Conservation (phyloP, 2,329 filamentous ascomycete species). For the Arthrobotrys sinensis region DNA sequence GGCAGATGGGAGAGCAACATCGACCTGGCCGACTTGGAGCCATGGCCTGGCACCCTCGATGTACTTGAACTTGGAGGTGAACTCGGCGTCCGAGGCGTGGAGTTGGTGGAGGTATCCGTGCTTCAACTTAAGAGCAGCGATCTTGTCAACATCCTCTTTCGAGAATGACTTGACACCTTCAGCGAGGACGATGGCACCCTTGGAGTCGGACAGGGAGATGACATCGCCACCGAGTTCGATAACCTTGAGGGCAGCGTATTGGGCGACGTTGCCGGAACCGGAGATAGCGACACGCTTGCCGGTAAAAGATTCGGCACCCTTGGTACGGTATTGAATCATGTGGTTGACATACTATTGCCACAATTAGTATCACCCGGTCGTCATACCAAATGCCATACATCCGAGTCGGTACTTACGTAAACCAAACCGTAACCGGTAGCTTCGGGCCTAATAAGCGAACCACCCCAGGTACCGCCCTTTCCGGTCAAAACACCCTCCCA, state of each 20-base stretch:
- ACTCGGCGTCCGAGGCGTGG: conserved; percentile 74
- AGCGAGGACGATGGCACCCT: conserved; percentile 82
- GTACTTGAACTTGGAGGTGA: conserved; percentile 83
- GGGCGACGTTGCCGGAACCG: conserved; percentile 96
- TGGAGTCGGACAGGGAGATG: conserved; percentile 92
- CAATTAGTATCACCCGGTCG: conserved; percentile 8
- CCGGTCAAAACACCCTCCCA: conserved; percentile 98
- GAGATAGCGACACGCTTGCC: conserved; percentile 97
- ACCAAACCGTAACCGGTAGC: conserved; percentile 96
- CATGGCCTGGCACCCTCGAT: conserved; percentile 89
- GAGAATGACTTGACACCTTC: conserved; percentile 80
- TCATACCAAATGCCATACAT: conserved; percentile 6
- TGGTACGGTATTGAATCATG: conserved; percentile 89
- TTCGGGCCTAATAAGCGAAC: conserved; percentile 93
- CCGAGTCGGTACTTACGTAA: conserved; percentile 74
- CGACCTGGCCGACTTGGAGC: conserved; percentile 89
- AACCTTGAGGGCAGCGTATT: conserved; percentile 95
- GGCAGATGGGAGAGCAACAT: conserved; percentile 91
- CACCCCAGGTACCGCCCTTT: conserved; percentile 94
- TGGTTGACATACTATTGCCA: conserved; percentile 82
- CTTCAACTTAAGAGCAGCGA: conserved; percentile 88
- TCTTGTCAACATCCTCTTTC: conserved; percentile 82
- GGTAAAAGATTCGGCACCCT: conserved; percentile 84
- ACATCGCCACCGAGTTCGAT: conserved; percentile 96
- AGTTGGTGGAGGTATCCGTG: conserved; percentile 82